Conservation (phyloP, 805 yeast genomes). For the Metschnikowia cubensis region DNA sequence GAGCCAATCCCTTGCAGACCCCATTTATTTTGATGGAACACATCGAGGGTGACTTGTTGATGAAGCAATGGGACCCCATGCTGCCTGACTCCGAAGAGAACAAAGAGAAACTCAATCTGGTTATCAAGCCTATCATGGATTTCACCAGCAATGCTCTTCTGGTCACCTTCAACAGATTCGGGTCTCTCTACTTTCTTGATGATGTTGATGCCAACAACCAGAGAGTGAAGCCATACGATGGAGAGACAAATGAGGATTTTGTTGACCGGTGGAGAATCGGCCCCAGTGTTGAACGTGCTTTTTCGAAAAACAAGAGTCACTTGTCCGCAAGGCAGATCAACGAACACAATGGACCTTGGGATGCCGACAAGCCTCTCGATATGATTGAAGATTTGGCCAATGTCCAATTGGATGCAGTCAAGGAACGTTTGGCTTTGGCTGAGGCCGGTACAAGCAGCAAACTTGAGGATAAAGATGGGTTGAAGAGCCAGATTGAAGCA, state of each 20-base stretch:
- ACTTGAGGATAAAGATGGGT: slow-evolving; percentile 38
- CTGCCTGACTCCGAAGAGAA: slow-evolving; percentile 47
- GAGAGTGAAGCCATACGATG: slow-evolving; percentile 50
- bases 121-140: slow-evolving; percentile 70
- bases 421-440: slow-evolving; percentile 49
- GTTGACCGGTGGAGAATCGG: slow-evolving; percentile 83
- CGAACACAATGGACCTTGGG: slow-evolving; percentile 76
- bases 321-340: slow-evolving; percentile 49
- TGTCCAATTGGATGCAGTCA: slow-evolving; percentile 61
- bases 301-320: slow-evolving; percentile 62
- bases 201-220: slow-evolving; percentile 53
- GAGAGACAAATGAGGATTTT: slow-evolving; percentile 53
- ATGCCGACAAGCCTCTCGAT: slow-evolving; percentile 51
- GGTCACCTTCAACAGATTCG: slow-evolving; percentile 65
- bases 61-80: slow-evolving; percentile 90
- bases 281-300: slow-evolving; percentile 76
- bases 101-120: slow-evolving; percentile 49
- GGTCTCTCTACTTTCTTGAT: slow-evolving; percentile 75
- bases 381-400: slow-evolving; percentile 61
- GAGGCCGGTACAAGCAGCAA: slow-evolving; percentile 50
- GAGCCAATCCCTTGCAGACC: slow-evolving; percentile 57
- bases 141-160: slow-evolving; percentile 54
- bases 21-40: slow-evolving; percentile 83
- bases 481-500: slow-evolving; percentile 52
- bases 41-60: slow-evolving; percentile 73